A percentile compares a stretch with the other conserved stretches of the same genome.
Evolutionary conservation across 768 basidiomycete genomes (phyloP).

Genomic region (Rhodotorula babjevae): DNA sequence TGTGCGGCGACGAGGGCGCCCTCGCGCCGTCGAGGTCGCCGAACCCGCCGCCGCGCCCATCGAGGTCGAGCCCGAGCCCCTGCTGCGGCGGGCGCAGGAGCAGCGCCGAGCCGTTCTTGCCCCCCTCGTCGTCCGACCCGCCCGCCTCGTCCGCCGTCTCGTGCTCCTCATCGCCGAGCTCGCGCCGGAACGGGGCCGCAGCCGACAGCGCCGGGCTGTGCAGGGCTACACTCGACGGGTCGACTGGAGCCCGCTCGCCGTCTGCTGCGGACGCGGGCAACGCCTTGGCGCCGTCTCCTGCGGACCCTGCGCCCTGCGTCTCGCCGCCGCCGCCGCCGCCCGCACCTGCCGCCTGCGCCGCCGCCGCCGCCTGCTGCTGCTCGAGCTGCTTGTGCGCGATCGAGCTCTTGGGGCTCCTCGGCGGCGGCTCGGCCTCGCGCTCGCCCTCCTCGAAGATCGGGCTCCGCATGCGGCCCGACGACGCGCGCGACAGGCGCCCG

Average conservation of each 20-base stretch:
- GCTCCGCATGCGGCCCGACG: constrained; percentile 4
- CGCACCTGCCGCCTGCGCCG: background rate
- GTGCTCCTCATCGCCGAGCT: constrained; percentile 46
- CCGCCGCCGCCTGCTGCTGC: background rate
- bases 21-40: background rate
- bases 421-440: background rate
- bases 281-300: no score
- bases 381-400: background rate
- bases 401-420: constrained; percentile 15
- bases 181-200: constrained; percentile 48
- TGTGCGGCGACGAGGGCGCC: background rate
- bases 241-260: background rate
- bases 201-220: constrained; percentile 41
- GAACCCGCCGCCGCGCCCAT: background rate
- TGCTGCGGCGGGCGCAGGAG: background rate
- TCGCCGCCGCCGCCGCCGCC: background rate
- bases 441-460: constrained; percentile 3
- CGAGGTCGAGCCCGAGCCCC: constrained; percentile 15
- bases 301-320: no score
- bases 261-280: no score
- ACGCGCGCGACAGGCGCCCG: background rate
- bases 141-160: constrained; percentile 40
- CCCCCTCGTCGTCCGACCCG: constrained; percentile 1
- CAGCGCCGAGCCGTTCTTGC: constrained; percentile 2
- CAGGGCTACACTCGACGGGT: constrained; percentile 13